These are phyloP conservation scores for Clitoria ternatea DNA, from an alignment of 306 rosid species.

Conservation along the genomic window DNA sequence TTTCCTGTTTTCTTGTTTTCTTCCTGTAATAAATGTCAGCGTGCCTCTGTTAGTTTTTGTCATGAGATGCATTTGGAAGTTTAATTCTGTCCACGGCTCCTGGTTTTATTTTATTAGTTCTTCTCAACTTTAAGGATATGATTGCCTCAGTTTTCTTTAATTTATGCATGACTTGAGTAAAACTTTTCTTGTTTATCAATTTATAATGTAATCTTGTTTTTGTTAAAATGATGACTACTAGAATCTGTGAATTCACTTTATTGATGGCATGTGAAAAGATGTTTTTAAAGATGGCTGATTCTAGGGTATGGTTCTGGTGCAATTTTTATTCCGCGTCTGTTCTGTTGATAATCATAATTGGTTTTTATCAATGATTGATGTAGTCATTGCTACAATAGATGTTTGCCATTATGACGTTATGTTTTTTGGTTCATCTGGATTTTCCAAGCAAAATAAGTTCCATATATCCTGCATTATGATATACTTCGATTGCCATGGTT, in stretches of 20 bases:
- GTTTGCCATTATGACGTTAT: neutral
- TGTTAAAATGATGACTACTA: neutral
- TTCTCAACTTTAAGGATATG: neutral
- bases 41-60: neutral
- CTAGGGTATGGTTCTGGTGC: neutral
- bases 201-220: neutral
- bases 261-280: neutral
- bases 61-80: neutral
- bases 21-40: neutral
- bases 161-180: neutral
- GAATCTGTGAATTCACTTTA: neutral
- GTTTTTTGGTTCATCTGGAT: neutral
- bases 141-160: neutral
- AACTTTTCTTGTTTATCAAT: neutral
- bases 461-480: neutral
- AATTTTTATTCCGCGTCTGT: neutral
- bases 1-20: neutral
- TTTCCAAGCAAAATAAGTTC: neutral
- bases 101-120: neutral
- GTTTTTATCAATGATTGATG: neutral
- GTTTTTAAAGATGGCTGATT: neutral
- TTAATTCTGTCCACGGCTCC: neutral
- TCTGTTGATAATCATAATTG: neutral
- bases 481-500: neutral
- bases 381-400: neutral